These are phyloP conservation scores for Suhomyces pyralidae DNA, from an alignment of 805 yeast species.

Conservation along the genomic window DNA sequence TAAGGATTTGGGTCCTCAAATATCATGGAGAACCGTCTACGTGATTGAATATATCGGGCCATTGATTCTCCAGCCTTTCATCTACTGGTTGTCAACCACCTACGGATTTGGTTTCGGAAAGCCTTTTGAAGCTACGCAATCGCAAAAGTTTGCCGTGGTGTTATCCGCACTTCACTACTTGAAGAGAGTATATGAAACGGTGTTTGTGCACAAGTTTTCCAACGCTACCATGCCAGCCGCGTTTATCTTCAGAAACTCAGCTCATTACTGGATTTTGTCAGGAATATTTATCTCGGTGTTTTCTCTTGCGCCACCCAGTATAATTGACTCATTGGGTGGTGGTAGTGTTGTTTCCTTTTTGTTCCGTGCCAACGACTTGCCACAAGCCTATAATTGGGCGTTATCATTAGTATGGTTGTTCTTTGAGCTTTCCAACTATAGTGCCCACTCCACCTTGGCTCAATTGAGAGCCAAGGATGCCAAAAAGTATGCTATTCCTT, in stretches of 20 bases:
- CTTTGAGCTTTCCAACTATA: constrained; percentile 70
- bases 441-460: constrained; percentile 67
- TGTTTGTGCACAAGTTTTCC: constrained; percentile 81
- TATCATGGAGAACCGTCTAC: constrained; percentile 90
- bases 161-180: constrained; percentile 71
- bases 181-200: constrained; percentile 87
- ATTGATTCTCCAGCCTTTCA: constrained; percentile 68
- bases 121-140: constrained; percentile 41
- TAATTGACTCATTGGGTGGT: constrained; percentile 11
- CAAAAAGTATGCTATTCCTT: constrained; percentile 64
- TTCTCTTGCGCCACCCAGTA: constrained; percentile 34
- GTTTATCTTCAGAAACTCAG: constrained; percentile 83
- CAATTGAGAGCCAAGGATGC: constrained; percentile 51
- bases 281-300: constrained; percentile 59
- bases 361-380: constrained; percentile 32
- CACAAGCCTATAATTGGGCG: constrained; percentile 24
- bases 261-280: constrained; percentile 90
- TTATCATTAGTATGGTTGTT: constrained; percentile 48
- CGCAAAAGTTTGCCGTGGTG: constrained; percentile 53
- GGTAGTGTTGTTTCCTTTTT: constrained; percentile 2
- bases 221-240: constrained; percentile 88
- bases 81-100: constrained; percentile 44
- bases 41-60: constrained; percentile 90
- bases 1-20: constrained; percentile 91
- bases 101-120: constrained; percentile 30